Evolutionary conservation across 2,329 filamentous ascomycete species (phyloP).

Genomic region (Westerdykella sp.): DNA sequence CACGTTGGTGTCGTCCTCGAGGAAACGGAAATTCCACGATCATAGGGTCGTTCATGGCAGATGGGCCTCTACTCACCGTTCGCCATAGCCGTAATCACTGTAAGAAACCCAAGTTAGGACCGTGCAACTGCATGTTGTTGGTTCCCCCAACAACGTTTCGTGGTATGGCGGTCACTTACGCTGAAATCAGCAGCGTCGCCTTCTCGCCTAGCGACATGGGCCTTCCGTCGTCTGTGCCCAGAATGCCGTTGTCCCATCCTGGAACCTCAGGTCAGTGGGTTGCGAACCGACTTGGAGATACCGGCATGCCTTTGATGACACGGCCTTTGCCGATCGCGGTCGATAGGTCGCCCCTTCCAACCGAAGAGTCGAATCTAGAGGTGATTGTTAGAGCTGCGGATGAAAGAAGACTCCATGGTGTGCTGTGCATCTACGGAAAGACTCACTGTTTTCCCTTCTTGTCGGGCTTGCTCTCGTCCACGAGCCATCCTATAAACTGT

Average conservation of each 20-base stretch:
- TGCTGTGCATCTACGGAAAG: not conserved
- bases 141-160: not conserved
- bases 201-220: constrained; percentile 90
- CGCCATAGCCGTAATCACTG: constrained; percentile 36
- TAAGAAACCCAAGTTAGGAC: not conserved
- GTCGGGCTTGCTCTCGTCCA: constrained; percentile 55
- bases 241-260: constrained; percentile 64
- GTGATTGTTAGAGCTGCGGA: not conserved
- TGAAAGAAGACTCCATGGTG: not conserved
- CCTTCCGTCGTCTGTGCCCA: constrained; percentile 25
- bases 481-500: constrained; percentile 57
- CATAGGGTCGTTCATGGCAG: too few species aligned
- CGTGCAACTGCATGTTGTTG: not conserved
- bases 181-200: constrained; percentile 73
- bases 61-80: constrained; percentile 23
- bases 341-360: constrained; percentile 68
- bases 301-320: constrained; percentile 72
- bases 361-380: constrained; percentile 80
- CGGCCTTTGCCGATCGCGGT: constrained; percentile 73
- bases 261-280: constrained; percentile 15
- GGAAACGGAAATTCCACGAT: too few species aligned
- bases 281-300: constrained; percentile 5
- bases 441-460: constrained; percentile 66
- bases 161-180: constrained; percentile 46
- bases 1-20: too few species aligned